phyloP scores from a whole-genome alignment of 257 asterid species.

The Buddleja alternifolia region DNA sequence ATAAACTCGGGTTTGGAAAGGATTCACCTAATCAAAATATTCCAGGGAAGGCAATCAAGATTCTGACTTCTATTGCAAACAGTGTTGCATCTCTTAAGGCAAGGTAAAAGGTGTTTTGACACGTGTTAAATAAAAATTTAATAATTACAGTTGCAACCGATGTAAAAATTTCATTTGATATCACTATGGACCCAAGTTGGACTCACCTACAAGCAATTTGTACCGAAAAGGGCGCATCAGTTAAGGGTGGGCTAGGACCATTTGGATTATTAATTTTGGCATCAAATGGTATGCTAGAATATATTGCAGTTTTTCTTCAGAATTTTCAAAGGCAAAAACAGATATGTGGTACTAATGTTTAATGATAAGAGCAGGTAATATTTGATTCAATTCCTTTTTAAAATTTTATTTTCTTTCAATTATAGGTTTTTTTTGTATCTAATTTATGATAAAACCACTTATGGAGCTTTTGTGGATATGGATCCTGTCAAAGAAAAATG shows the following conservation, averaged over 20 bases:
- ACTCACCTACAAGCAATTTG: conserved; percentile 26
- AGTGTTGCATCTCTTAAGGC: no score
- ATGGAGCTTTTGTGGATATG: conserved; percentile 34
- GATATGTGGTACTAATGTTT: conserved; percentile 33
- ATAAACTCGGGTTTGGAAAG: no score
- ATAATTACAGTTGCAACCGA: conserved; percentile 34
- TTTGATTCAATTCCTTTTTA: no score
- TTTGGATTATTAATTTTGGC: conserved; percentile 34
- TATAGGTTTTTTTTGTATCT: conserved; percentile 31
- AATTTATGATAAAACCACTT: conserved; percentile 29
- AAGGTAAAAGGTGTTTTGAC: no score
- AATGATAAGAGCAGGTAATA: conserved; percentile 36
- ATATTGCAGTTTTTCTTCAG: conserved; percentile 32
- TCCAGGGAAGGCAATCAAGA: no score
- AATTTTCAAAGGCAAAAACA: conserved; percentile 23
- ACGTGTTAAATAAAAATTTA: no score
- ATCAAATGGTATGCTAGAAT: conserved; percentile 34
- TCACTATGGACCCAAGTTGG: conserved; percentile 29
- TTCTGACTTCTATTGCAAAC: no score
- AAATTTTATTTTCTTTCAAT: no score
- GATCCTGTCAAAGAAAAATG: conserved; percentile 28
- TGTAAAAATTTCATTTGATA: conserved; percentile 34
- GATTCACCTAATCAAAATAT: no score
- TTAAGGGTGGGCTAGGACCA: conserved; percentile 24
- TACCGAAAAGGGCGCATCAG: conserved; percentile 9